A percentile compares a stretch with the other conserved stretches of the same genome.
These are phyloP conservation scores for Malus orientalis DNA, from an alignment of 306 rosid genomes.

Conservation along the genomic window DNA sequence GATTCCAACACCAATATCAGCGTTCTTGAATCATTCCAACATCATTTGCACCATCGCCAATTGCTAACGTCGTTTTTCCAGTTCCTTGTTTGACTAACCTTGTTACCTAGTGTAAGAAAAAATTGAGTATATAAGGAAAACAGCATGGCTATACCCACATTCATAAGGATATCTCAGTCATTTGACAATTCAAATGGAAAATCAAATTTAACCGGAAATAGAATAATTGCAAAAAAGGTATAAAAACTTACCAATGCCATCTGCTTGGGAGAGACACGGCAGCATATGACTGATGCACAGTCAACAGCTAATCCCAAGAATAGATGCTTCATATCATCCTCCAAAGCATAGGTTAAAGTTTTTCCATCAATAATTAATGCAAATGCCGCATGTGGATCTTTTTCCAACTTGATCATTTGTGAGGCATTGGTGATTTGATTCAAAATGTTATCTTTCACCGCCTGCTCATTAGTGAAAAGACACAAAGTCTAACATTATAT, in stretches of 20 bases:
- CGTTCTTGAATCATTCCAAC: slow-evolving; percentile 99
- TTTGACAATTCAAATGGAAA: slow-evolving; percentile 1
- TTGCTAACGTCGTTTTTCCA: slow-evolving; percentile 81
- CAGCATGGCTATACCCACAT: slow-evolving; percentile 10
- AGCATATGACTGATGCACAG: slow-evolving; percentile 96
- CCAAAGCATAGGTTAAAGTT: slow-evolving; percentile 71
- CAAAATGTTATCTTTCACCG: slow-evolving; percentile 60
- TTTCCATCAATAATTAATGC: slow-evolving; percentile 93
- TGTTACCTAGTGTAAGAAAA: slow-evolving; percentile 55
- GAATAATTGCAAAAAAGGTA: background rate
- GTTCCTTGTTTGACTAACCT: slow-evolving; percentile 92
- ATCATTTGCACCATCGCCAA: slow-evolving; percentile 99
- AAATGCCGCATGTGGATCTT: slow-evolving; percentile 98
- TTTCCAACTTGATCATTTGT: slow-evolving; percentile 86
- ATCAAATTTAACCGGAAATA: background rate
- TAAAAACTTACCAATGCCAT: slow-evolving; percentile 75
- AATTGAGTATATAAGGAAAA: slow-evolving; percentile 10
- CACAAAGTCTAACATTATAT: slow-evolving; percentile 43
- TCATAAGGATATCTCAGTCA: background rate
- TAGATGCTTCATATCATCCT: slow-evolving; percentile 71
- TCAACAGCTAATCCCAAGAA: slow-evolving; percentile 86
- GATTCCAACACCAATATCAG: slow-evolving; percentile 98
- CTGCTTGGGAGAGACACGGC: slow-evolving; percentile 96
- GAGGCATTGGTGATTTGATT: slow-evolving; percentile 82
- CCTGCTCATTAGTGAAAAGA: slow-evolving; percentile 46